phyloP scores from a whole-genome alignment of 192 early-diverging fungal genomes.

The Podila epicladia region DNA sequence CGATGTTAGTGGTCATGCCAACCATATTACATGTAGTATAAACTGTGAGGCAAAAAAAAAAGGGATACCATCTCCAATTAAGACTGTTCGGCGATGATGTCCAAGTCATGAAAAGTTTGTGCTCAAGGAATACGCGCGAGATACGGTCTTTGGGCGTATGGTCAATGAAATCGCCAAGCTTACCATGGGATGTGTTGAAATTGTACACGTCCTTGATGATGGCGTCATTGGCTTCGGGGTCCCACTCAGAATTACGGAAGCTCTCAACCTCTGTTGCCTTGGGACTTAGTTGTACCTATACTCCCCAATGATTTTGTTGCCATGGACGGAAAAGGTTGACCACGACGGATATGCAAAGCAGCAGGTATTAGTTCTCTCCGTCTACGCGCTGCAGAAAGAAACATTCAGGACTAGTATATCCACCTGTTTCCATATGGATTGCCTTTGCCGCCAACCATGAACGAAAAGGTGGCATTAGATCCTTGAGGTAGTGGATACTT shows the following conservation, averaged over 20 bases:
- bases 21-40: too few relatives aligned
- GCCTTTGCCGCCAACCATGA: too few relatives aligned
- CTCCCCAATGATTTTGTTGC: conserved; percentile 11
- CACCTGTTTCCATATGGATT: too few relatives aligned
- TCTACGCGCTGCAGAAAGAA: too few relatives aligned
- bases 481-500: too few relatives aligned
- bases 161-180: conserved; percentile 14
- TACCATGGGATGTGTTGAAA: not conserved
- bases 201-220: conserved; percentile 17
- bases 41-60: too few relatives aligned
- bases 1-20: too few relatives aligned
- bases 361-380: too few relatives aligned
- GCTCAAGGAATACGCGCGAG: conserved; percentile 13
- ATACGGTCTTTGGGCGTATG: conserved; percentile 1
- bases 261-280: not conserved
- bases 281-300: conserved; percentile 2
- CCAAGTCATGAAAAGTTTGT: conserved; percentile 25
- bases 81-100: conserved; percentile 14
- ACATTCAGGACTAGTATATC: too few relatives aligned
- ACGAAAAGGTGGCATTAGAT: too few relatives aligned
- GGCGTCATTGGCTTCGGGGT: not conserved
- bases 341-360: too few relatives aligned
- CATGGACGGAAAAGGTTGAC: conserved; percentile 6
- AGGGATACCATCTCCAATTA: conserved; percentile 29
- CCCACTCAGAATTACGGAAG: conserved; percentile 19